Conservation (phyloP, 257 asterid species). For the Solanum bulbocastanum region DNA sequence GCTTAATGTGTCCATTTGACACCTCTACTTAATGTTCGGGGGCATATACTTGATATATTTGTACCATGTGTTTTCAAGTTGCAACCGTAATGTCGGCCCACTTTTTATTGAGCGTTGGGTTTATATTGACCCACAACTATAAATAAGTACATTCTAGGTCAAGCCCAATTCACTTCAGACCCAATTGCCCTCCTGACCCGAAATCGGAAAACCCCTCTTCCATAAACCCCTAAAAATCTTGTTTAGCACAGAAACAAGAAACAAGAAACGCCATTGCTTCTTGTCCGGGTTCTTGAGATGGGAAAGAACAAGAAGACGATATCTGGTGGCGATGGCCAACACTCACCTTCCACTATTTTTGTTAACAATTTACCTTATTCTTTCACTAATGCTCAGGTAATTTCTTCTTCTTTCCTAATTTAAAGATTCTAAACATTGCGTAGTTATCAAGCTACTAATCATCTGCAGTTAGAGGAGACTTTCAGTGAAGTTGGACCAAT, state of each 20-base stretch:
- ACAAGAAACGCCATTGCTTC: not conserved
- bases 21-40: not conserved
- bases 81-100: not conserved
- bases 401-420: not conserved
- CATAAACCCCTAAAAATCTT: not conserved
- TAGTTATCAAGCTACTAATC: not conserved
- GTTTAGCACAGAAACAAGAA: not conserved
- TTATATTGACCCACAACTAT: not conserved
- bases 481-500: conserved; percentile 95
- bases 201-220: not conserved
- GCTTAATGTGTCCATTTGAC: rapidly evolving
- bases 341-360: conserved; percentile 64
- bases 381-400: conserved; percentile 59
- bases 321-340: conserved; percentile 37
- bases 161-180: not conserved
- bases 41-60: not conserved
- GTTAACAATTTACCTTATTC: conserved; percentile 76
- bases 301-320: conserved; percentile 51
- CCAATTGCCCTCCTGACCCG: not conserved
- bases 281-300: conserved; percentile 15
- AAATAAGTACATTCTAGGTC: not conserved
- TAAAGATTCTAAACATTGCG: not conserved
- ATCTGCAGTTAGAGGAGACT: conserved; percentile 63
- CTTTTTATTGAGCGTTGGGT: not conserved
- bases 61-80: too few relatives aligned